Percentiles rank a stretch among this genome's conserved stretches.
Evolutionary conservation across 1,284 basidiomycete species (phyloP).

Genomic region (Ustilago trichophora): DNA sequence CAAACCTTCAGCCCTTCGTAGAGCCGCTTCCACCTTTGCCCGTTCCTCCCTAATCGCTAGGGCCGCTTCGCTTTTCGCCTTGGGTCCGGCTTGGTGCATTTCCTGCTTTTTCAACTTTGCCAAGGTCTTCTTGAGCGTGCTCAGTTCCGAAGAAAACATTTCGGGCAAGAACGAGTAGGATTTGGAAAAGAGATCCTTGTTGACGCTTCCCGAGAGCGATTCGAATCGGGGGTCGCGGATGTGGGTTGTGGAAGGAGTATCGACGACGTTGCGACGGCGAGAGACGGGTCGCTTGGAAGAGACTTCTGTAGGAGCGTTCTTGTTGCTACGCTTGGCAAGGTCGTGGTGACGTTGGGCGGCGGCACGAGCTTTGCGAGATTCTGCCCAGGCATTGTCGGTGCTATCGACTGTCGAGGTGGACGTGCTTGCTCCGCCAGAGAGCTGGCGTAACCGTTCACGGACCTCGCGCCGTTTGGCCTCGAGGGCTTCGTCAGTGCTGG

Average conservation of each 20-base stretch:
- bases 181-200: constrained; percentile 75
- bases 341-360: no score
- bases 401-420: constrained; percentile 1
- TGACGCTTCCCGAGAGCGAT: constrained; percentile 76
- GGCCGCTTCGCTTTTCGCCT: constrained; percentile 71
- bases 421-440: constrained; percentile 10
- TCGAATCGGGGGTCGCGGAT: constrained; percentile 90
- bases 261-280: constrained; percentile 78
- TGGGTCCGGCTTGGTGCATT: constrained; percentile 74
- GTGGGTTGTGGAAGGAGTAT: constrained; percentile 73
- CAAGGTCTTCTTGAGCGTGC: constrained; percentile 74
- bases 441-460: constrained; percentile 33
- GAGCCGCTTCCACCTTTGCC: constrained; percentile 77
- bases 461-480: constrained; percentile 38
- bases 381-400: constrained; percentile 8
- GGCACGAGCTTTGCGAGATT: constrained; percentile 9
- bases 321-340: constrained; percentile 74
- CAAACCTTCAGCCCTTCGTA: constrained; percentile 79
- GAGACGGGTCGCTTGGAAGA: constrained; percentile 87
- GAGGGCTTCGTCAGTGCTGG: constrained; percentile 16
- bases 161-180: constrained; percentile 83
- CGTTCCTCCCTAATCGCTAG: constrained; percentile 73
- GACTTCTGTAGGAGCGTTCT: constrained; percentile 89
- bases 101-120: constrained; percentile 77
- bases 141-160: constrained; percentile 76